Base-by-base conservation (phyloP, 1,284 basidiomycete species). In the Rhodotorula sp. region DNA sequence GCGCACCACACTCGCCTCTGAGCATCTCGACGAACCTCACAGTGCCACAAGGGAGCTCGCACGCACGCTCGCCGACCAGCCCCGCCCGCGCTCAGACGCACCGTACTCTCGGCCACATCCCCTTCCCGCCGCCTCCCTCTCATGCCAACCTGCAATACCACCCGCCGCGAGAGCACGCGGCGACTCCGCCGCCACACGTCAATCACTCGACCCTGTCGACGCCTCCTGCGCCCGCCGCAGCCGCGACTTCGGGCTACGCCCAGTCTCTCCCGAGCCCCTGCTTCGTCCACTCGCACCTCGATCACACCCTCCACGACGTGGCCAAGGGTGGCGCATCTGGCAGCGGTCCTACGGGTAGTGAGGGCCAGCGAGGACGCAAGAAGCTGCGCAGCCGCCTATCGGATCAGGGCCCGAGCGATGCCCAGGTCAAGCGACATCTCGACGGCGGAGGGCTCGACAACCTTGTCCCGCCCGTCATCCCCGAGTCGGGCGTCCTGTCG, bases 201-300 rank as follows among this genome's bases (percentile, higher is more conserved):
- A 67, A 65, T 14, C 63, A 67, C 60, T 68, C 70, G 50, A 63
- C 60, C 23, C 34, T 67, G 23, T 12, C 58, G 19, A 50, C 61
- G 17, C 48, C 59, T 9, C 44, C 53, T 25, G 60, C 62, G 8
- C 54, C 67, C 19, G 50, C 64, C 5, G 60, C 66, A 1, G 45
- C 63, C 8, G 16, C 62, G 17, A 55, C 66, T 44, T 59, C 70
- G 17, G 21, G n/a, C 44, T 72, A 68, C 59, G 44, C 70, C 12
- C 63, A 61, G n/a, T 62, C 66, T 23, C 66, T 72, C n/a, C 45
- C 63, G 25, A 67, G 64, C 8, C 71, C 74, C 1, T 93, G 90
- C 80, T 92, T 92, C 80, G 87, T 93, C 34, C 91, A 93, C 82
- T 92, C 90, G 0, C 87, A 91, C 75, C 88, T 93, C 66, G 90